Evolutionary conservation across 1,284 basidiomycete genomes (phyloP).

Genomic region (Fomes fomentarius): DNA sequence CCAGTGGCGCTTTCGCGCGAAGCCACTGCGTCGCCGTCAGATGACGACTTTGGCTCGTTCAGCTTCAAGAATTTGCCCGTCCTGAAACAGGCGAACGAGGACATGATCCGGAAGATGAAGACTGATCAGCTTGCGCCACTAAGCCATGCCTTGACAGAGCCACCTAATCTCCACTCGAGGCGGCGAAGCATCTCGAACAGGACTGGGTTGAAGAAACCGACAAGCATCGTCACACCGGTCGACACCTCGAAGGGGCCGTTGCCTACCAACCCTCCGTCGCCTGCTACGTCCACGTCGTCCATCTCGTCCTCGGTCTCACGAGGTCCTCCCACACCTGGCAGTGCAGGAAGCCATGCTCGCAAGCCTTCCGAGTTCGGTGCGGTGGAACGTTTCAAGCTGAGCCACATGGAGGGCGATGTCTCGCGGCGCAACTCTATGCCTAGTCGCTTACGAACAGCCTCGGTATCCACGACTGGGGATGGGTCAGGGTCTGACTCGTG

Average conservation of each 20-base stretch:
- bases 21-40: constrained; percentile 51
- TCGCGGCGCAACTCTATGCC: constrained; percentile 85
- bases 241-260: constrained; percentile 54
- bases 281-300: constrained; percentile 91
- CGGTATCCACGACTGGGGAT: constrained; percentile 78
- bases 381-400: constrained; percentile 85
- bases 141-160: constrained; percentile 72
- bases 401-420: constrained; percentile 70
- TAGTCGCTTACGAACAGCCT: constrained; percentile 85
- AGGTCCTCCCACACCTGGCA: constrained; percentile 73
- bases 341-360: constrained; percentile 63
- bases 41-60: constrained; percentile 97
- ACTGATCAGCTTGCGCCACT: constrained; percentile 80
- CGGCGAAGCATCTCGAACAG: constrained; percentile 67
- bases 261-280: constrained; percentile 79
- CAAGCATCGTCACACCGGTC: constrained; percentile 69
- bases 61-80: constrained; percentile 98
- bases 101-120: constrained; percentile 94
- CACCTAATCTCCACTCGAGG: constrained; percentile 56
- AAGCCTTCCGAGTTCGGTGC: constrained; percentile 87
- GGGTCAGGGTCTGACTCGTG: constrained; percentile 78
- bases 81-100: constrained; percentile 98
- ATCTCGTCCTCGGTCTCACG: constrained; percentile 91
- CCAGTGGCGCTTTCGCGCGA: constrained; percentile 51
- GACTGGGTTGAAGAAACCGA: constrained; percentile 74